phyloP scores from a whole-genome alignment of 257 asterid genomes.

The Coffea eugenioides region DNA sequence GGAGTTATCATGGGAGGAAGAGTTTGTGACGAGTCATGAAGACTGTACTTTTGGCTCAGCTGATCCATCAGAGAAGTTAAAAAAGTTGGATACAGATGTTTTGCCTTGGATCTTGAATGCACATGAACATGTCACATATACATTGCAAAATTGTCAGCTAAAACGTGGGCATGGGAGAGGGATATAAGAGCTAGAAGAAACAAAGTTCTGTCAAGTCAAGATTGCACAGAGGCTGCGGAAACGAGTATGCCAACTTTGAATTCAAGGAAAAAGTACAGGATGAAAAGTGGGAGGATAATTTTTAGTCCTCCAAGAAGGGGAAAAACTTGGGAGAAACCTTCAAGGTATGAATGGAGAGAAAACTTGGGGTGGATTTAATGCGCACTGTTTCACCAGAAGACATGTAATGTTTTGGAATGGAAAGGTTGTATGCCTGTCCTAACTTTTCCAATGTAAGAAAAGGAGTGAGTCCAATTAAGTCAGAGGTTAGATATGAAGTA shows the following conservation, averaged over 20 bases:
- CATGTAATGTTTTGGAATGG: conserved; percentile 19
- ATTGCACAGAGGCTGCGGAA: background rate
- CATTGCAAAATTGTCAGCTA: conserved; percentile 14
- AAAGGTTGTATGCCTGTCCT: conserved; percentile 16
- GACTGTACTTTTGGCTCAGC: conserved; percentile 16
- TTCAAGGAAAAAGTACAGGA: conserved; percentile 19
- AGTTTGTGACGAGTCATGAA: conserved; percentile 27
- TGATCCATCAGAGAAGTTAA: conserved; percentile 33
- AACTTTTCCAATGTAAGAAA: conserved; percentile 24
- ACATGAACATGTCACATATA: conserved; percentile 23
- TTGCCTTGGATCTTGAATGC: conserved; percentile 27
- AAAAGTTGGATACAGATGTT: conserved; percentile 3
- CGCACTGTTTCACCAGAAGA: conserved; percentile 16
- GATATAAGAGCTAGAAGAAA: conserved; percentile 9
- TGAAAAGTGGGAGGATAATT: conserved; percentile 18
- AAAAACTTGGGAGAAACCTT: conserved; percentile 16
- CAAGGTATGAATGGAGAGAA: conserved; percentile 6
- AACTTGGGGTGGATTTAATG: conserved; percentile 44
- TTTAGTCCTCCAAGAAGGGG: conserved; percentile 17
- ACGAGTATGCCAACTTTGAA: conserved; percentile 18
- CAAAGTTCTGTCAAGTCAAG: conserved; percentile 25
- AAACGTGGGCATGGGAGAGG: background rate
- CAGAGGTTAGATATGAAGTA: background rate
- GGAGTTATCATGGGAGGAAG: conserved; percentile 31
- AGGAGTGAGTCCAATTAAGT: conserved; percentile 10